These are phyloP conservation scores for Chalciporus pseudorubinellus DNA, from an alignment of 768 basidiomycete genomes.

Conservation along the genomic window DNA sequence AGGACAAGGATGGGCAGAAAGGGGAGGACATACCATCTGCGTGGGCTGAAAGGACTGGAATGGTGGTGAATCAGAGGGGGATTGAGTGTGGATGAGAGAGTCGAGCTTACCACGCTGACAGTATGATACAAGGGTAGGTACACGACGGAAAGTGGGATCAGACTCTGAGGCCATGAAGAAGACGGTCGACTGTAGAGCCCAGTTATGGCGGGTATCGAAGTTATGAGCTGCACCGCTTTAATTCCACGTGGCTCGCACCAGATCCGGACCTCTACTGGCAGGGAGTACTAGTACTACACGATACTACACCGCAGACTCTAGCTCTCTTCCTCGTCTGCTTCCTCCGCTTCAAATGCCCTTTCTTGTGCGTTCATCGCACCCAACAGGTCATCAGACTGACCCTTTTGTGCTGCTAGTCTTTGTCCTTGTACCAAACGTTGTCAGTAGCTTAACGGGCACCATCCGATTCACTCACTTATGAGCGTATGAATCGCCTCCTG, in stretches of 20 bases:
- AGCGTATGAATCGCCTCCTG: slow-evolving; percentile 90
- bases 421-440: slow-evolving; percentile 51
- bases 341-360: slow-evolving; percentile 50
- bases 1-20: background rate
- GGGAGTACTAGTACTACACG: slow-evolving; percentile 10
- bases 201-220: background rate
- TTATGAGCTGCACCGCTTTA: slow-evolving; percentile 12
- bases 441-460: slow-evolving; percentile 4
- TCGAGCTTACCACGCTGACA: slow-evolving; percentile 67
- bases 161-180: slow-evolving; percentile 34
- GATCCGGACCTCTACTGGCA: too few species aligned
- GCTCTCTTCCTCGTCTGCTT: slow-evolving; percentile 23
- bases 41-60: slow-evolving; percentile 55
- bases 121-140: slow-evolving; percentile 63
- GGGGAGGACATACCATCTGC: slow-evolving; percentile 51
- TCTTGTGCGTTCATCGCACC: slow-evolving; percentile 84
- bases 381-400: slow-evolving; percentile 73
- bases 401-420: slow-evolving; percentile 75
- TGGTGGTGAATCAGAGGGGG: too few species aligned
- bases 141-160: slow-evolving; percentile 36
- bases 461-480: slow-evolving; percentile 64
- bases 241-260: background rate
- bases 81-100: slow-evolving; percentile 1
- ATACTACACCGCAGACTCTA: background rate
- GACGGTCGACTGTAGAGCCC: background rate